Base-by-base conservation (phyloP, 140 eudicot species). In the Anethum foeniculum region DNA sequence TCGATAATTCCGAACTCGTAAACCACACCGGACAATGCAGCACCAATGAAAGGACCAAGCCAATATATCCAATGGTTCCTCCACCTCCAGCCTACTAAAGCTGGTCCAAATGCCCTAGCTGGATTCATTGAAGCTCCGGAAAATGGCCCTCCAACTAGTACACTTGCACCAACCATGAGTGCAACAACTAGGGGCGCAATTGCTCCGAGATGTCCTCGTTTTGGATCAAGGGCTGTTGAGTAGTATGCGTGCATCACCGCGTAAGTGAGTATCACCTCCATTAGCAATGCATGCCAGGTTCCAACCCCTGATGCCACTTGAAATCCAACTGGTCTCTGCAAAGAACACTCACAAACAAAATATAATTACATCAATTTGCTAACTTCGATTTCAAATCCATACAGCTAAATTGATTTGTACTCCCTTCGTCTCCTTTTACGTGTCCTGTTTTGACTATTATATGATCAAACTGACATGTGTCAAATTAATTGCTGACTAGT, bases 21-120 rank as follows among this genome's bases (percentile, higher is more conserved):
- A 25, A 90, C 79, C 75, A 94, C 72, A 6, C 96, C 96, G 0
- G 97, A 90, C 0, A 92, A 39, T 9, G 85, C 97, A 0, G 92
- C 97, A 28, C 98, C 98, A 0, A 92, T 30, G 39, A 94, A 89
- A 34, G 98, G 98, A 4, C 98, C 97, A 14, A 94, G 69, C 98
- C 98, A 94, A 49, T 94, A 94, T 84, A 94, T 82, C 98, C 98
- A 92, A 54, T 94, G 97, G 83, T 90, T 80, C 75, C 74, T 56
- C 98, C 98, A 94, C 82, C 97, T 88, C 97, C 97, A 90, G 8
- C 98, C 96, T 11, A 92, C 94, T 73, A 94, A 49, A 1, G 98
- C 91, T 0, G 98, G 98, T n/a, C 98, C 98, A 4, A 94, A 94
- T 0, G 97, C 97, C 75, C 98, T 78, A 0, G 98, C 98, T 0